A percentile compares a stretch with the other conserved stretches of the same genome.
Conservation (phyloP, 768 basidiomycete species). For the Russula sp. region DNA sequence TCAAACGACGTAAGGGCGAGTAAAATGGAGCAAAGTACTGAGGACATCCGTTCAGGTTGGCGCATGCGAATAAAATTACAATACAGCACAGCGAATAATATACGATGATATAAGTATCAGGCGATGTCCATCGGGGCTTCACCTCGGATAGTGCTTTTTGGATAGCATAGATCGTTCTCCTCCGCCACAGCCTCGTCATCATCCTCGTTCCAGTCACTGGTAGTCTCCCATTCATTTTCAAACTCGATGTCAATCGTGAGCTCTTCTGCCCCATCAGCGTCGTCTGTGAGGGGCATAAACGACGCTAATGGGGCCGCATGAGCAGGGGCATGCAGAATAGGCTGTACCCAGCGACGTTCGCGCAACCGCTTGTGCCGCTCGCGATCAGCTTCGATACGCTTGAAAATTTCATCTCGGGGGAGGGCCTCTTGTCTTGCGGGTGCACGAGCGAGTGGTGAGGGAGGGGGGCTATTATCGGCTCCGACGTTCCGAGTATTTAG, state of each 20-base stretch:
- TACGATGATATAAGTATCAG: conserved; percentile 24
- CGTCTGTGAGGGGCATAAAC: conserved; percentile 51
- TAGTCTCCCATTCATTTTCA: conserved; percentile 85
- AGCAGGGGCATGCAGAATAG: conserved; percentile 47
- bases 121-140: conserved; percentile 37
- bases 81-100: conserved; percentile 11
- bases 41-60: neutral
- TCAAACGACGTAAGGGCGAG: conserved; percentile 39
- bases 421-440: conserved; percentile 22
- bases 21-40: conserved; percentile 14
- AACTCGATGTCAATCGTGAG: conserved; percentile 73
- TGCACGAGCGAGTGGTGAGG: conserved; percentile 19
- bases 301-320: conserved; percentile 43
- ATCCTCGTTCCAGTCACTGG: conserved; percentile 87
- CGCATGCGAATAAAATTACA: conserved; percentile 14
- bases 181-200: conserved; percentile 70
- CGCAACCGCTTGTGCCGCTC: conserved; percentile 89
- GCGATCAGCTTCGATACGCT: conserved; percentile 86
- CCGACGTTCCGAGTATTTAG: conserved; percentile 43
- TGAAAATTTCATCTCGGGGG: conserved; percentile 58
- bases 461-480: conserved; percentile 21
- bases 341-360: conserved; percentile 89
- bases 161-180: conserved; percentile 66
- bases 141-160: conserved; percentile 30
- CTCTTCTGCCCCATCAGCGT: conserved; percentile 49